Conservation (phyloP, 176 grass and related monocot genomes). For the Eragrostis curvula region DNA sequence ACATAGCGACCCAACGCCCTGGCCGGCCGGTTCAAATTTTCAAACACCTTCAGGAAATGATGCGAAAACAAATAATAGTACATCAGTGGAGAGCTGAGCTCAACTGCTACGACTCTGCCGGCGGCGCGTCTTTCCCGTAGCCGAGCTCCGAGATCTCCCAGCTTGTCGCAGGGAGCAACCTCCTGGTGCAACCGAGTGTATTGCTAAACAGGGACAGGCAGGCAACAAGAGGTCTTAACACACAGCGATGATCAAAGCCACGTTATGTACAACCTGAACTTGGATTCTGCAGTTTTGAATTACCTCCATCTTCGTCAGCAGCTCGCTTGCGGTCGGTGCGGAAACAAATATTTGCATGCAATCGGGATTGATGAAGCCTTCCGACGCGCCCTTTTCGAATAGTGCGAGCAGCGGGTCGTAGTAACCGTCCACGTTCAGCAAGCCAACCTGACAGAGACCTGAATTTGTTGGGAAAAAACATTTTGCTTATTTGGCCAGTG, state of each 20-base stretch:
- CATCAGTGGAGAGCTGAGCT: not conserved
- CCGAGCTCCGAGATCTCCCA: slow-evolving; percentile 73
- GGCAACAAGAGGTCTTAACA: not conserved
- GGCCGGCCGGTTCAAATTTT: not conserved
- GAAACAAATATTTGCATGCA: slow-evolving; percentile 68
- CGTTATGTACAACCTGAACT: not conserved
- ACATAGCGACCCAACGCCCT: not conserved
- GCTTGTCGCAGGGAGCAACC: slow-evolving; percentile 58
- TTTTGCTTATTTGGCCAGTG: not conserved
- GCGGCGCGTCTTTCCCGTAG: slow-evolving; percentile 38
- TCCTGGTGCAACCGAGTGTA: slow-evolving; percentile 69
- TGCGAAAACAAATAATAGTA: not conserved
- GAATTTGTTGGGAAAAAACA: not conserved
- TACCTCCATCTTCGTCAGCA: slow-evolving; percentile 89
- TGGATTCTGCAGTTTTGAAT: not conserved
- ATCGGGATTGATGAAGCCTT: slow-evolving; percentile 82
- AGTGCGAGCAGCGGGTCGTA: slow-evolving; percentile 72
- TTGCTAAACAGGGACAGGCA: slow-evolving; percentile 37
- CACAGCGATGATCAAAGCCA: too few relatives aligned
- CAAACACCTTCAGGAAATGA: not conserved
- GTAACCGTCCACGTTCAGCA: slow-evolving; percentile 91
- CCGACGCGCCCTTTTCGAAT: slow-evolving; percentile 70
- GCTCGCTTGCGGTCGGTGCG: slow-evolving; percentile 62
- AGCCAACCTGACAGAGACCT: slow-evolving; percentile 55
- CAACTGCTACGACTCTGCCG: slow-evolving; percentile 4